Base-by-base conservation (phyloP, 2,329 filamentous ascomycete genomes). In the Stemphylium beticola region DNA sequence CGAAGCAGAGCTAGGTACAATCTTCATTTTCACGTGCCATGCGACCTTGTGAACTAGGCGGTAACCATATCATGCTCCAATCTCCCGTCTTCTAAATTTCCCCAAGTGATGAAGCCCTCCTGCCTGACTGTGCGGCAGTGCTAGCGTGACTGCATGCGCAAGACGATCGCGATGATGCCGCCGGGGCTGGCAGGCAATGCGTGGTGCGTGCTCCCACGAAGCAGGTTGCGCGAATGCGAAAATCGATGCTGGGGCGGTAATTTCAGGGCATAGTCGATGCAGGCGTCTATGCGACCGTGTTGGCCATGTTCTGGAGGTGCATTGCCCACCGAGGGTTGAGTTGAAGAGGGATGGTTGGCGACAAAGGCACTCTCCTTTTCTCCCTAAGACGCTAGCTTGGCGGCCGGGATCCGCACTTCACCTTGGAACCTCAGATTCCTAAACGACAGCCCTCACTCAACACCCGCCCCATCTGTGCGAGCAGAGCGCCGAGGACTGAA, bases 141-240 rank as follows among this genome's bases (percentile, higher is more conserved):
- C 50, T 53, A 53, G 50, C 39, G 50, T 49, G 33, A 26, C 15
- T 38, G 45, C 45, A 42, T 41, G 38, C 37, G 50, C 38, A 49
- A 42, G 44, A 49, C 46, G 56, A 55, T 59, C 8, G 56, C 61
- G 57, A 72, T 72, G 69, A 72, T 32, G 42, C 42, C 66, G 69
- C 60, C 47, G 52, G 53, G 60, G 65, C 60, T 64, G 62, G 45
- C 55, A 56, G 53, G 49, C 47, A 50, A 60, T 54, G 54, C 18
- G 24, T 49, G 36, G 54, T 45, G 26, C 18, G 53, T 56, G 59
- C 44, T 44, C 48, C 20, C 15, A 22, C 37, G 18, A 32, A 51
- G 22, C 8, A 47, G 37, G 58, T 26, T 57, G 50, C 53, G 60
- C 55, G 52, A 36, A 43, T 39, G 41, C 32, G 34, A 42, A 36